phyloP scores from a whole-genome alignment of 148 eudicot species.

The Pharnaceum exiguum region DNA sequence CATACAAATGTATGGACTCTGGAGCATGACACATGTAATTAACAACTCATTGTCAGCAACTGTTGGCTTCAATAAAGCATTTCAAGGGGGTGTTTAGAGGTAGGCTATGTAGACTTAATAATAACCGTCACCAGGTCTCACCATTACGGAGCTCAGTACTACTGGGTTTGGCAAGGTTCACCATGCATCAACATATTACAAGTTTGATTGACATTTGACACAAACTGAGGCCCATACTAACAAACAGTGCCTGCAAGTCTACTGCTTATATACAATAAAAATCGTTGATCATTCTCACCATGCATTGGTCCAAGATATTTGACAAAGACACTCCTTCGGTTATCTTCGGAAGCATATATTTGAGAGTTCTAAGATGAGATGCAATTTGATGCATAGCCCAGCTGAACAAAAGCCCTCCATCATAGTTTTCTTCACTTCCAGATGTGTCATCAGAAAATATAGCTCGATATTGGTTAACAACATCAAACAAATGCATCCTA shows the following conservation, averaged over 20 bases:
- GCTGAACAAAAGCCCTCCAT: conserved; percentile 95
- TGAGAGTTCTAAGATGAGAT: conserved; percentile 70
- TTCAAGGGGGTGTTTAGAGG: too few species aligned
- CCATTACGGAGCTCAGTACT: too few species aligned
- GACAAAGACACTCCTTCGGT: conserved; percentile 96
- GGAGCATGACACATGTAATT: too few species aligned
- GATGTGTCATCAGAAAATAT: conserved; percentile 98
- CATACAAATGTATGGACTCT: too few species aligned
- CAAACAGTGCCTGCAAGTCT: neutral
- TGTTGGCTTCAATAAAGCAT: too few species aligned
- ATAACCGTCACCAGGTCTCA: too few species aligned
- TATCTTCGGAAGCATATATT: conserved; percentile 89
- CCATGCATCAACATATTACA: too few species aligned
- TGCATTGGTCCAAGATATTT: conserved; percentile 88
- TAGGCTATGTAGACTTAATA: too few species aligned
- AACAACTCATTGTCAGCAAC: too few species aligned
- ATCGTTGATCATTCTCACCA: conserved; percentile 44
- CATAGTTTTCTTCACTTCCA: conserved; percentile 94
- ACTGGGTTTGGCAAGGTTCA: too few species aligned
- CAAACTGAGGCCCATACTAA: neutral
- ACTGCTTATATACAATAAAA: too few species aligned
- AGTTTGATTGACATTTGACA: too few species aligned
- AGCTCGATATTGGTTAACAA: conserved; percentile 94
- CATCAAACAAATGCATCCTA: conserved; percentile 90
- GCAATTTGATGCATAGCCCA: conserved; percentile 98